Base-by-base conservation (phyloP, 108 stramenopile genomes). In the Stephanodiscus triporus region DNA sequence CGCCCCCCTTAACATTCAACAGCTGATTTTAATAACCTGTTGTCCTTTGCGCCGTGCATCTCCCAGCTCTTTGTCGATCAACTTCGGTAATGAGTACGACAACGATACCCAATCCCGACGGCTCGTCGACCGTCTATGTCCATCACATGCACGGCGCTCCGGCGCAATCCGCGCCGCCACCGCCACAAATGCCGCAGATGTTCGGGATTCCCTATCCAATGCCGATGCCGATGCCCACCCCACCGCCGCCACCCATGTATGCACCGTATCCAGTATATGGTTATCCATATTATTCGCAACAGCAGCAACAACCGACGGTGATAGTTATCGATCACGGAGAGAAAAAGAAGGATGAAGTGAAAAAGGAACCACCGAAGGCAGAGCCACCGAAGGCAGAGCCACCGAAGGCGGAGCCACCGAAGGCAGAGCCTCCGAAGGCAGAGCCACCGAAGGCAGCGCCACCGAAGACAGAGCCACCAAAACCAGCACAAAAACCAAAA, bases 101-200 rank as follows among this genome's bases (percentile, higher is more conserved):
- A 42, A 9, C 34, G 9, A 37, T 36, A 36, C 29, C 29, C 4
- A 61, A 61, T 19, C 37, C 37, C 7, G 60, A 61, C 22, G 60
- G 60, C 0, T 61, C 60, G 37, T 61, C 60, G 2, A 61, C 34
- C 36, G 22, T 61, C 34, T 61, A 43, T 19, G 60, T 61, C 37
- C 60, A 61, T 5, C 60, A 61, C 60, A 43, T 61, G 17, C 60
- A 61, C 30, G 60, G 60, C 30, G 60, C 60, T 20, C 6, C 38
- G 20, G 60, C 60, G 38, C 16, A 37, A 22, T 40, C 60, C 10
- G 60, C 60, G 29, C 60, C 60, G 4, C 36, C 60, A 6, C 22
- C 60, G 13, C 40, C 34, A 37, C 60, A 61, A 61, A 23, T 61
- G 60, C 60, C 58, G 19, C 58, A 42, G 36, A 61, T 61, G 60